These are phyloP conservation scores for Scutellaria baicalensis DNA, from an alignment of 257 asterid species.

Conservation along the genomic window DNA sequence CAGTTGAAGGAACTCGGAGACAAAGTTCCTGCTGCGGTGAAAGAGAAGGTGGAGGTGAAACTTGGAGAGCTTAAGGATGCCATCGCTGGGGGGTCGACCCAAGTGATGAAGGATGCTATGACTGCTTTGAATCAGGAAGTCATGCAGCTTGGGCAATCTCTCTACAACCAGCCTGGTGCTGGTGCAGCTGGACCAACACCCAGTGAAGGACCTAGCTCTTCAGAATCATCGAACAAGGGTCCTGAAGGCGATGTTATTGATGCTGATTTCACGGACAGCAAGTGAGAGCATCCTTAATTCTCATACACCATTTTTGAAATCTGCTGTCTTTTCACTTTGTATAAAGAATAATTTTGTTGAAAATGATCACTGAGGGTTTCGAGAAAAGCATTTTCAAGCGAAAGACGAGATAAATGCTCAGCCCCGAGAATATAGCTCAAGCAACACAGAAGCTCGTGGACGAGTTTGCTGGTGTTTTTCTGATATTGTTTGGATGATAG, in stretches of 20 bases:
- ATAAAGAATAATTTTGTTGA: conserved; percentile 16
- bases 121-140: conserved; percentile 93
- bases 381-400: too few relatives aligned
- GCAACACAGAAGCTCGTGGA: too few relatives aligned
- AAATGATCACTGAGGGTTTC: neutral
- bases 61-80: conserved; percentile 90
- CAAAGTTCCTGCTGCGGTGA: conserved; percentile 83
- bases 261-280: conserved; percentile 96
- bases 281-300: conserved; percentile 25
- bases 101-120: conserved; percentile 86
- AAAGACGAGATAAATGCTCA: too few relatives aligned
- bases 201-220: conserved; percentile 37
- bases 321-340: neutral
- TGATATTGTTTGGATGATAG: too few relatives aligned
- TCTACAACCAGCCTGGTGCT: conserved; percentile 81
- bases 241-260: conserved; percentile 91
- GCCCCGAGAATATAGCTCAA: too few relatives aligned
- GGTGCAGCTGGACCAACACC: conserved; percentile 54
- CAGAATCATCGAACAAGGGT: conserved; percentile 71
- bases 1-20: conserved; percentile 95
- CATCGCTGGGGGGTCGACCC: conserved; percentile 73
- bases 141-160: conserved; percentile 94
- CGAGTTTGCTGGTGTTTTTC: too few relatives aligned
- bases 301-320: too few relatives aligned
- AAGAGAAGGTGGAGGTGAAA: conserved; percentile 89